Evolutionary conservation across 306 rosid species (phyloP).

Genomic region (cucumber (Cucumis sativus)): DNA sequence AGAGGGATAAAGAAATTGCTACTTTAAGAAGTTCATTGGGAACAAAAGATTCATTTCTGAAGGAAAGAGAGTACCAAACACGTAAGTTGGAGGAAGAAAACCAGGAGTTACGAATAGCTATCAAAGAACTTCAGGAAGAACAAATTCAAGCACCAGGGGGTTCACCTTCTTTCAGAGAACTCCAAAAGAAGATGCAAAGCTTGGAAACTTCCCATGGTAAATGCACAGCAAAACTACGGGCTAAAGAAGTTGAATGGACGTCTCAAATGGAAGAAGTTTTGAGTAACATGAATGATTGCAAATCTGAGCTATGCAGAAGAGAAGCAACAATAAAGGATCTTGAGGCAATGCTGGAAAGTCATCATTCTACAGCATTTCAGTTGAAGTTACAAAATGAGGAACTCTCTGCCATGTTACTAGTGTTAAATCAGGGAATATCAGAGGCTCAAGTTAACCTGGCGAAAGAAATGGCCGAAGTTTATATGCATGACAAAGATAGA

Average conservation of each 20-base stretch:
- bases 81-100: conserved; percentile 60
- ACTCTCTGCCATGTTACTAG: conserved; percentile 44
- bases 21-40: conserved; percentile 41
- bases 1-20: conserved; percentile 45
- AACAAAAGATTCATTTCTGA: conserved; percentile 38
- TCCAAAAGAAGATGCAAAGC: conserved; percentile 44
- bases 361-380: conserved; percentile 28
- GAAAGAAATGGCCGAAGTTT: conserved; percentile 24
- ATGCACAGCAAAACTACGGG: conserved; percentile 30
- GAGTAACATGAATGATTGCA: conserved; percentile 24
- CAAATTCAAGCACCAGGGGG: conserved; percentile 61
- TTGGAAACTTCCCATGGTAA: conserved; percentile 46
- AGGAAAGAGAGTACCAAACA: conserved; percentile 42
- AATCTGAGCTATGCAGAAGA: conserved; percentile 31
- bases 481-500: conserved; percentile 21
- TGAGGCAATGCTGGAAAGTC: conserved; percentile 38
- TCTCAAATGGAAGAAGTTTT: conserved; percentile 10
- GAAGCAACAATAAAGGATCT: conserved; percentile 30
- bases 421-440: conserved; percentile 43
- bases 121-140: conserved; percentile 66
- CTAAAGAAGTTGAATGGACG: conserved; percentile 15
- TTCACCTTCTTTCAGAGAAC: conserved; percentile 47
- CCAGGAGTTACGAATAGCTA: conserved; percentile 31
- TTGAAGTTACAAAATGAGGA: conserved; percentile 62
- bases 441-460: conserved; percentile 46